Conservation (phyloP, 805 yeast species). For the Saccharomycopsis selenospora region DNA sequence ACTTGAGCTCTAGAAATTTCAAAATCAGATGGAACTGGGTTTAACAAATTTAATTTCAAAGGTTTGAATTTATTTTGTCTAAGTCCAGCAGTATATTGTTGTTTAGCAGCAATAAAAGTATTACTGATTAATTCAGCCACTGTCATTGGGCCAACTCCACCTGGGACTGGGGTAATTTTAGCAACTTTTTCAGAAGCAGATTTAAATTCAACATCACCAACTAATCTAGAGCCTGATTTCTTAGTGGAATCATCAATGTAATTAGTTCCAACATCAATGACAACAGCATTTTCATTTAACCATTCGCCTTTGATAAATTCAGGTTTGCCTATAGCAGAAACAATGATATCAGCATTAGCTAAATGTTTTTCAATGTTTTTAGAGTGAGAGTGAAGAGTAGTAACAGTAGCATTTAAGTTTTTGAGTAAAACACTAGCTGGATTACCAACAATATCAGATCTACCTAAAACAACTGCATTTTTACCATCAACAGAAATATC, state of each 20-base stretch:
- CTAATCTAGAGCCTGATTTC: conserved; percentile 64
- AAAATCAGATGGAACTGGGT: conserved; percentile 76
- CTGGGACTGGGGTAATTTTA: conserved; percentile 79
- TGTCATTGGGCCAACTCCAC: conserved; percentile 92
- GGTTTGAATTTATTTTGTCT: conserved; percentile 33
- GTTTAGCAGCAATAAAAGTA: conserved; percentile 61
- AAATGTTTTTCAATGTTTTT: conserved; percentile 44
- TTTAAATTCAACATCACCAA: conserved; percentile 71
- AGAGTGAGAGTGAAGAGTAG: conserved; percentile 65
- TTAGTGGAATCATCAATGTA: conserved; percentile 57
- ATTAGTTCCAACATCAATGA: conserved; percentile 81
- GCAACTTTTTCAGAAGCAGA: conserved; percentile 40
- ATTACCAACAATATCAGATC: conserved; percentile 81
- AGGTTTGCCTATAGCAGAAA: conserved; percentile 71
- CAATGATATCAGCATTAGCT: conserved; percentile 63
- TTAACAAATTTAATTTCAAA: conserved; percentile 46
- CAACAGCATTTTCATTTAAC: conserved; percentile 54
- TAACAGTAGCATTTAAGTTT: conserved; percentile 69
- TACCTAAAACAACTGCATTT: conserved; percentile 76
- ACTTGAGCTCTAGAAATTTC: conserved; percentile 70
- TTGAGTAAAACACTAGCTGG: conserved; percentile 69
- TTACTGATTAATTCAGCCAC: conserved; percentile 75
- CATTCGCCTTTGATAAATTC: conserved; percentile 67
- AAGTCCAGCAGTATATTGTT: conserved; percentile 26
- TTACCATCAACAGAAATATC: conserved; percentile 53